Base-by-base conservation (phyloP, 495 filamentous ascomycete genomes). In the Neurospora discreta region DNA sequence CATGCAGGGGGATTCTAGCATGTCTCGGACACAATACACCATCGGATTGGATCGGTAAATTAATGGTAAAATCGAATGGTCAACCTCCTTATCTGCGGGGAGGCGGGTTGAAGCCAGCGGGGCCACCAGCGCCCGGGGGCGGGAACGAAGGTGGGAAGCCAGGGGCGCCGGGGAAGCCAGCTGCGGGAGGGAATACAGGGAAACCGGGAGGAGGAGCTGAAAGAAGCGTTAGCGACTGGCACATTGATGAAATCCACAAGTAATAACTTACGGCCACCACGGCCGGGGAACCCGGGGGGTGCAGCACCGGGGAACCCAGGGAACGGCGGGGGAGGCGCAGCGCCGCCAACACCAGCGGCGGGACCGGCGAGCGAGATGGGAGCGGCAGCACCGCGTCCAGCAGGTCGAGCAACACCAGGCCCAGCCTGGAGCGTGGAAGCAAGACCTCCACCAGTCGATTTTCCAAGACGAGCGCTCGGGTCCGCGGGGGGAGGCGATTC, bases 401-500 rank as follows among this genome's bases (percentile, higher is more conserved):
- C 94, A 79, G 96, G 94, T 77, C 93, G 91, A 74, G 92, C 90
- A 78, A 98, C 93, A 75, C 95, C 95, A 72, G 95, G 92, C 68
- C 96, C 96, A 75, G 95, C 87, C 44, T 89, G 84, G 73, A 97
- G 85, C 68, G 92, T 89, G 20, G 90, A 85, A 15, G 87, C 82
- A 52, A 89, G 82, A 42, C 90, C 92, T 73, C 87, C 88, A 39
- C 91, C 86, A 38, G 89, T 92, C 72, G 87, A 86, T 76, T 91
- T 89, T 72, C 94, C 95, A 70, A 99, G 86, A 81, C 95, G 89
- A 39, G 95, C 90, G 75, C 94, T 91, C 39, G 94, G 94, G 77
- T 99, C 96, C 71, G 94, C 92, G 30, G 95, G 94, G n/a, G 95
- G 95, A 41, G 95, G 95, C 74, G 93, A 96, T 76, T 98, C 95